phyloP scores from a whole-genome alignment of 495 filamentous ascomycete genomes.

The Endocarpon pusillum region DNA sequence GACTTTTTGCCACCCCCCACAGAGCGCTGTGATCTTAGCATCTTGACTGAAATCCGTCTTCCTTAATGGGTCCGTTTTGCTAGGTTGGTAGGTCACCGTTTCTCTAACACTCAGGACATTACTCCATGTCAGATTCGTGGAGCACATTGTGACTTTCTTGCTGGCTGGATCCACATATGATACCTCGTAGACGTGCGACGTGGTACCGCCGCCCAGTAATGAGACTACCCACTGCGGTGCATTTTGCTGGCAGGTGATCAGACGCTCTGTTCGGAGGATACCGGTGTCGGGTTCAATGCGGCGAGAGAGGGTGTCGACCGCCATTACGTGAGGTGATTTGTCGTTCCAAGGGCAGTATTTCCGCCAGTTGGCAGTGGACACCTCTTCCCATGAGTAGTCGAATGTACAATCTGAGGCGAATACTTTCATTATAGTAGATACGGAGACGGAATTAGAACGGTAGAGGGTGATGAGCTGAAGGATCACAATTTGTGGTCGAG shows the following conservation, averaged over 20 bases:
- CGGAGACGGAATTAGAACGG: too few species aligned
- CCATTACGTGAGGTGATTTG: constrained; percentile 80
- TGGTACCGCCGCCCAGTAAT: constrained; percentile 53
- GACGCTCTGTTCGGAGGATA: constrained; percentile 87
- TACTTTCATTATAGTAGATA: too few species aligned
- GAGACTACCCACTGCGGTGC: constrained; percentile 73
- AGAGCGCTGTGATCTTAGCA: constrained; percentile 81
- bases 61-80: constrained; percentile 27
- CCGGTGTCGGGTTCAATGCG: constrained; percentile 64
- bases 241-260: constrained; percentile 86
- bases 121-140: constrained; percentile 74
- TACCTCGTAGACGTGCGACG: constrained; percentile 80
- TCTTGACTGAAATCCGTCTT: constrained; percentile 73
- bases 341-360: constrained; percentile 99
- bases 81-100: constrained; percentile 68
- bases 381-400: constrained; percentile 95
- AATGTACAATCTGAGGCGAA: constrained; percentile 79
- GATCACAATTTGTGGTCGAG: too few species aligned
- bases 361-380: constrained; percentile 96
- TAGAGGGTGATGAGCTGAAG: too few species aligned
- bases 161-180: constrained; percentile 73
- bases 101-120: constrained; percentile 81
- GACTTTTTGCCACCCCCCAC: constrained; percentile 90
- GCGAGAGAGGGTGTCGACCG: constrained; percentile 80
- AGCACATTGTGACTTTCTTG: constrained; percentile 86